Base-by-base conservation (phyloP, 2,329 filamentous ascomycete genomes). In the Teratosphaeria nubilosa region DNA sequence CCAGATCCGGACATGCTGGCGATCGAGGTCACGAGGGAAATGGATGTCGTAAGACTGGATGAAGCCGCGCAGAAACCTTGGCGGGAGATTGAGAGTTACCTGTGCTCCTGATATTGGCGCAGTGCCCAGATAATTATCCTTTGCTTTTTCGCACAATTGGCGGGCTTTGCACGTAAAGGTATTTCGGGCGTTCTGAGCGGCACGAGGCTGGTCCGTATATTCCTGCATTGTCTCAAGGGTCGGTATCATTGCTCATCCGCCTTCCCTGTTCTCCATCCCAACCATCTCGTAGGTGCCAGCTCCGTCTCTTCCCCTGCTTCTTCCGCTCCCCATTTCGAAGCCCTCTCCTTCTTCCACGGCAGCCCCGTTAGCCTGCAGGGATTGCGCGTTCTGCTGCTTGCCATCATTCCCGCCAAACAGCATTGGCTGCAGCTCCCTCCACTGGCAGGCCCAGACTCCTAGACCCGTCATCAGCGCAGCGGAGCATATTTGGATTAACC, bases 381-480 rank as follows among this genome's bases (percentile, higher is more conserved):
- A 56, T 22, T 51, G 64, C 53, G 55, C 57, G 22, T 55, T 57
- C 52, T 51, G 53, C 25, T 54, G 27, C 53, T 53, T 55, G 55
- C 58, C 57, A 20, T 58, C 51, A 64, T 59, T 77, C 2, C 86
- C 86, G 22, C 90, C 90, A 69, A 97, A 96, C 59, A 83, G 86
- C 66, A 97, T 95, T 11, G 94, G 92, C 68, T 85, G 82, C 58
- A 99, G 76, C 74, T 99, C 94, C 60, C 92, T 82, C 79, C 91
- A 95, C 69, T 86, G 90, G 71, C 92, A 97, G 2, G 86, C 89
- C 89, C 92, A 97, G 41, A 95, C 86, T 3, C 90, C 91, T 1
- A 94, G 77, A 53, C 78, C 82, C 9, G 80, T 83, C 84, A 88
- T 88, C 41, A 87, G 69, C 0, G 75, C 75, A 5, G 82, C 79